Evolutionary conservation across 1,139 yeast species (phyloP).

Genomic region (Geotrichum fermentans): DNA sequence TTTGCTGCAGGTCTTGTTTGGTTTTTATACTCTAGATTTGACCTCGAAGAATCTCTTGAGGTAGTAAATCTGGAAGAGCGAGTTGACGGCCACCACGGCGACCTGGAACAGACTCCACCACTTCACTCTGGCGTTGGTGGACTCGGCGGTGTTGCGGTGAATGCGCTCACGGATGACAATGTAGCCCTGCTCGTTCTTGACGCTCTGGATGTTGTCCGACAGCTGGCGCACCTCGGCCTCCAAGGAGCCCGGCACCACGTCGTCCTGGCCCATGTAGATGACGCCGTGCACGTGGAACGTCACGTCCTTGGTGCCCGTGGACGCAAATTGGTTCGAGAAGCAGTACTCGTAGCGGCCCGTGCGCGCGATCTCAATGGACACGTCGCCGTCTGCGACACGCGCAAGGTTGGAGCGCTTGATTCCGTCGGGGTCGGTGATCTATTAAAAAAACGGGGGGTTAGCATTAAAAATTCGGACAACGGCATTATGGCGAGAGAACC

Average conservation of each 20-base stretch:
- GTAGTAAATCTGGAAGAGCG: slow-evolving; percentile 89
- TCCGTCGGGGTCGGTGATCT: slow-evolving; percentile 58
- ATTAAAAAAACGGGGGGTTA: slow-evolving; percentile 22
- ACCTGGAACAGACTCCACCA: slow-evolving; percentile 97
- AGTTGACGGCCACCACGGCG: slow-evolving; percentile 76
- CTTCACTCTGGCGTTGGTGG: slow-evolving; percentile 93
- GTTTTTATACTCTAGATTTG: slow-evolving; percentile 66
- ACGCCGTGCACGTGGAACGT: slow-evolving; percentile 94
- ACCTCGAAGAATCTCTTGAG: slow-evolving; percentile 94
- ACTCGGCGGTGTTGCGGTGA: slow-evolving; percentile 97
- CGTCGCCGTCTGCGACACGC: slow-evolving; percentile 78
- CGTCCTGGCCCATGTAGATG: slow-evolving; percentile 78
- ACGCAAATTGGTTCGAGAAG: slow-evolving; percentile 79
- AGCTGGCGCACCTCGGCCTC: slow-evolving; percentile 80
- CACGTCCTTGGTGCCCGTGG: slow-evolving; percentile 77
- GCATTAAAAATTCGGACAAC: not conserved
- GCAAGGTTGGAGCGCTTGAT: slow-evolving; percentile 48
- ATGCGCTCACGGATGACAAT: slow-evolving; percentile 94
- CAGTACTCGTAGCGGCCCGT: slow-evolving; percentile 83
- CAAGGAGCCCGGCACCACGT: slow-evolving; percentile 73
- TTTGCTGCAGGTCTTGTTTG: no score
- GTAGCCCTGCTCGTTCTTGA: slow-evolving; percentile 82
- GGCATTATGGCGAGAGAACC: not conserved
- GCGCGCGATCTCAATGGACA: slow-evolving; percentile 52
- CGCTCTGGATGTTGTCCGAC: slow-evolving; percentile 72